phyloP scores from a whole-genome alignment of 2,329 filamentous ascomycete genomes.

The Leptodontidium sp. region DNA sequence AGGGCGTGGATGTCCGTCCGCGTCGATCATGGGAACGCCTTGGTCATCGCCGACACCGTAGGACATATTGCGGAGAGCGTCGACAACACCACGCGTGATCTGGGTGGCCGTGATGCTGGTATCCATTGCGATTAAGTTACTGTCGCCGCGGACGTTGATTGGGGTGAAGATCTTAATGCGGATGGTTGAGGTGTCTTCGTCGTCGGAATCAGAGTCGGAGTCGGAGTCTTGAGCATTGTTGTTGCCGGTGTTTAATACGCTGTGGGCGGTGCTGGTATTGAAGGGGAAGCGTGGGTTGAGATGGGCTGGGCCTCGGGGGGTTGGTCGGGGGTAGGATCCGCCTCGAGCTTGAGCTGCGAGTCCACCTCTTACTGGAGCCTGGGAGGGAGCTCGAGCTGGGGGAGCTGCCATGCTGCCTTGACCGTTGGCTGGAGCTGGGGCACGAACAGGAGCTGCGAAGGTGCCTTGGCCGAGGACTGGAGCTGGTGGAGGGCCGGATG shows the following conservation, averaged over 20 bases:
- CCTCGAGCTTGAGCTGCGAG: background rate
- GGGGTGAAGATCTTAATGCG: constrained; percentile 58
- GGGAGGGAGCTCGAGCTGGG: background rate
- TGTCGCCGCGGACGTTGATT: constrained; percentile 55
- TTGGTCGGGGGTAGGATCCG: background rate
- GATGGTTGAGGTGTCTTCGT: constrained; percentile 50
- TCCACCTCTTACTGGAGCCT: background rate
- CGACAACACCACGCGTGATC: constrained; percentile 55
- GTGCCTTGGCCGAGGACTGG: constrained; percentile 16
- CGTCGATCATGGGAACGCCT: constrained; percentile 57
- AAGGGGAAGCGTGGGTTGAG: constrained; percentile 3
- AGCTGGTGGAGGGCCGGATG: constrained; percentile 6
- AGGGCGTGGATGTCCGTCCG: constrained; percentile 53
- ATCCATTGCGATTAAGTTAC: constrained; percentile 56
- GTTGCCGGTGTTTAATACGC: background rate
- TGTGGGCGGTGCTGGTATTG: background rate
- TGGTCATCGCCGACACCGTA: constrained; percentile 43
- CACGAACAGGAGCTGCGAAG: constrained; percentile 2
- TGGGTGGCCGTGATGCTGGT: constrained; percentile 51
- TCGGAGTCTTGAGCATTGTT: constrained; percentile 7
- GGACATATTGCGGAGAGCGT: constrained; percentile 54
- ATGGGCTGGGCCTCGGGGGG: background rate
- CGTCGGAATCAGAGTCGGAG: constrained; percentile 31
- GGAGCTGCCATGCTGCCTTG: constrained; percentile 3
- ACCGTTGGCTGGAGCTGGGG: background rate